Evolutionary conservation across 345 rosid species (phyloP), one percentile per base, ranked within the genome.

Genomic region (Rhodomyrtus tomentosa): DNA sequence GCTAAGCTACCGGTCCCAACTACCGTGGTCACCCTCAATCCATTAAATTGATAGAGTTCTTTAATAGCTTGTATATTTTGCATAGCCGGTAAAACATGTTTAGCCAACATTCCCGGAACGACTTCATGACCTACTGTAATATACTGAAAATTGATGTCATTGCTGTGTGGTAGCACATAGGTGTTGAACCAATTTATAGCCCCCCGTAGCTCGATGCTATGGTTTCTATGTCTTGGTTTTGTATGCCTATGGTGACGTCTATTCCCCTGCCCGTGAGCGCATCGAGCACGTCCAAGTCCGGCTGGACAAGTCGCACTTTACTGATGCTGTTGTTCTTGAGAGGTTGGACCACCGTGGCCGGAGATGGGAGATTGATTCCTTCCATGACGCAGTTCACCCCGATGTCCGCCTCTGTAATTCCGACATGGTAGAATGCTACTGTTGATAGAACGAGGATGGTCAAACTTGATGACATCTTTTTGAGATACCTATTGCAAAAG

Each of bases 381-480:
- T 82, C 25, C 27, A 40, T 76, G 27, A 87, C 89, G 42, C 82
- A 87, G 81, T 80, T 82, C 81, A 87, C 54, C 2, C 87, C 85
- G 36, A 82, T 18, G 25, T 36, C 76, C 4, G 25, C 76, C 3
- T 32, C 1, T 4, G 45, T 21, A 12, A 68, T 68, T 32, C 76
- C 22, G 11, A 18, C 8, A 36, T 68, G 25, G 76, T 36, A 36
- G 76, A 49, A 49, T 32, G 76, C 76, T 32, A 2, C 45, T 0
- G 2, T 36, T 0, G 13, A 18, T 68, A 32, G 45, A 68, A 68
- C 2, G 45, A 68, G 45, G 45, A 68, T 36, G 25, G 38, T 20
- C 45, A 36, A 68, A 32, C 25, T 9, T 0, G 76, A 21, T 20
- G 76, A 42, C 76, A 68, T 68, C 13, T 36, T 12, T 68, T 49